Base-by-base conservation (phyloP, 352 stramenopile genomes). In the Pythium dissimile region DNA sequence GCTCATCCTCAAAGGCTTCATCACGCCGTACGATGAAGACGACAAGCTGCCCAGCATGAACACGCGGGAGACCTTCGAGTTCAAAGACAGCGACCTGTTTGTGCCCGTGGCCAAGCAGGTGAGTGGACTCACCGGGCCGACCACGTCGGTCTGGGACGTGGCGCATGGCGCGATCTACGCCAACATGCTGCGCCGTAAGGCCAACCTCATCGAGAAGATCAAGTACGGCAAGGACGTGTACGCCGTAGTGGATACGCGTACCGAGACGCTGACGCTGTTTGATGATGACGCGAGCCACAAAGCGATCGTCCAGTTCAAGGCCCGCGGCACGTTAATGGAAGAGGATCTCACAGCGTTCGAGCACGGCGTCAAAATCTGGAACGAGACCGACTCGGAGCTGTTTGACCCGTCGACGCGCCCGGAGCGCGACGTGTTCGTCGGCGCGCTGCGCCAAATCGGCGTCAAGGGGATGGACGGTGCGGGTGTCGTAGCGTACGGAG, bases 171-270 rank as follows among this genome's bases (percentile, higher is more conserved):
- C 48, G 9, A 43, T 54, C 9, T 64, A 45, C 31, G 57, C 57
- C 7, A 41, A 23, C 31, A 39, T 75, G 45, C 50, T 86, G 7
- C 83, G 83, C 59, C 75, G 75, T 41, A 86, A 83, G 66, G 73
- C 75, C 11, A 71, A 73, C 3, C 60, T 83, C 18, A 64, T 86
- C 43, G 66, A 63, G 16, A 62, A 66, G 34, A 73, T 86, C 38
- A 86, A 71, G 5, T 68, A 81, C 41, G 75, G 73, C 53, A 86
- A 86, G 48, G 75, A 86, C 66, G 73, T 75, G 23, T 78, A 81
- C 48, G 42, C 65, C 0, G 71, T 73, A 27, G 69, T 53, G 13
- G 80, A 86, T 50, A 60, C 76, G 37, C 65, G 70, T 38, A 44
- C 62, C 10, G 73, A 82, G 66, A 67, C 59, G 54, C 54, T 84